Evolutionary conservation across 805 yeast species (phyloP).

Genomic region (Diddensiella transvaalensis): DNA sequence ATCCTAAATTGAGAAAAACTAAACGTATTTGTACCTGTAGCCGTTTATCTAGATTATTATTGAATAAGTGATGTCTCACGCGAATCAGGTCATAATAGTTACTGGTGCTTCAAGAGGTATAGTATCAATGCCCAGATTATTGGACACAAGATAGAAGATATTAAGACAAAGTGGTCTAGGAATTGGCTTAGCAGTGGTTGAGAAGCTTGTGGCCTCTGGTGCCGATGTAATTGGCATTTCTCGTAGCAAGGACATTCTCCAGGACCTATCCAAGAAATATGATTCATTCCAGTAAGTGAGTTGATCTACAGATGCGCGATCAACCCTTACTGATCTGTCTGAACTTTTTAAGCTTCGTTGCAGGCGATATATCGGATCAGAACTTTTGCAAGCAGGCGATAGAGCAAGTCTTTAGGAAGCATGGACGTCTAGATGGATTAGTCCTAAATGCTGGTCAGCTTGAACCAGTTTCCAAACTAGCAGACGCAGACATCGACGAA

Average conservation of each 20-base stretch:
- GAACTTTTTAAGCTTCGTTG: constrained; percentile 29
- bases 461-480: constrained; percentile 63
- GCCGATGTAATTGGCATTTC: constrained; percentile 67
- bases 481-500: constrained; percentile 47
- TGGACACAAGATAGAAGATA: too few relatives aligned
- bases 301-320: neutral
- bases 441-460: constrained; percentile 74
- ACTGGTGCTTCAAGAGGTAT: constrained; percentile 38
- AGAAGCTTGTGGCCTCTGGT: constrained; percentile 41
- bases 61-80: neutral
- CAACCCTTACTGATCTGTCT: constrained; percentile 1
- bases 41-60: too few relatives aligned
- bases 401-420: constrained; percentile 40
- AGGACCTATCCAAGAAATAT: constrained; percentile 40
- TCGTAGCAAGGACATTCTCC: constrained; percentile 51
- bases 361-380: constrained; percentile 53
- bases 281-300: constrained; percentile 20
- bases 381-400: constrained; percentile 38
- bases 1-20: too few relatives aligned
- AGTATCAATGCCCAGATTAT: too few relatives aligned
- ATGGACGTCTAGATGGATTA: constrained; percentile 51
- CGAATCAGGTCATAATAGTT: constrained; percentile 17
- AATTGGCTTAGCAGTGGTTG: constrained; percentile 75
- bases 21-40: too few relatives aligned
- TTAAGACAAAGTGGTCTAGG: constrained; percentile 39